Evolutionary conservation across 371 early-diverging fungal genomes (phyloP).

Genomic region (Enteropsectra breve): DNA sequence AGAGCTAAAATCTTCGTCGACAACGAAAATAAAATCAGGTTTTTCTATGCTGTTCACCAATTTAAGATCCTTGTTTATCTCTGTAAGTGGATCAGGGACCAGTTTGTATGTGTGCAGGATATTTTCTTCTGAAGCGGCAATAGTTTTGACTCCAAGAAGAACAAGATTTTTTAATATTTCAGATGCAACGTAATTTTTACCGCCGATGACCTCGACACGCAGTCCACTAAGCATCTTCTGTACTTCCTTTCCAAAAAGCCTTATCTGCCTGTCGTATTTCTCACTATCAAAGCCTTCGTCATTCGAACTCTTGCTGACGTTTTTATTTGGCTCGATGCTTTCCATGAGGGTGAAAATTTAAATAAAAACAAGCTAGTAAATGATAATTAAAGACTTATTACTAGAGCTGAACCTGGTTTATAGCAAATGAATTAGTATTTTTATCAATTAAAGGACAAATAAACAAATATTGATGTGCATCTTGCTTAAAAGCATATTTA

Average conservation of each 20-base stretch:
- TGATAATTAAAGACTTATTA: no score
- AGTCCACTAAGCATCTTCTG: constrained; percentile 7
- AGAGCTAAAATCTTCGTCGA: constrained; percentile 1
- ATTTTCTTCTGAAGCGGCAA: neutral
- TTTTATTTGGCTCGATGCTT: neutral
- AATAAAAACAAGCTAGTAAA: no score
- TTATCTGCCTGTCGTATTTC: constrained; percentile 19
- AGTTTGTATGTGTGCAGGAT: neutral
- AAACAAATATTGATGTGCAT: no score
- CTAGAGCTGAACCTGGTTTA: no score
- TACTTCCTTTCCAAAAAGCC: constrained; percentile 23
- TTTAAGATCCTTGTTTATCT: constrained; percentile 5
- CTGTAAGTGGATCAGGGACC: constrained; percentile 7
- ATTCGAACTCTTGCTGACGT: neutral
- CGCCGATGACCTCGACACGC: neutral
- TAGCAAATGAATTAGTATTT: neutral
- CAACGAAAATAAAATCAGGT: constrained; percentile 19
- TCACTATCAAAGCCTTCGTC: constrained; percentile 1
- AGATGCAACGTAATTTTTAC: constrained; percentile 1
- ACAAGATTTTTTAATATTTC: constrained; percentile 30
- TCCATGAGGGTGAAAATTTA: neutral
- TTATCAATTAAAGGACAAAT: no score
- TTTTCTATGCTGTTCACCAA: neutral
- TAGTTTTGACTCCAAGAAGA: constrained; percentile 13
- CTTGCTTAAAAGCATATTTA: no score